phyloP scores from a whole-genome alignment of 2,329 filamentous ascomycete genomes.

The Xylaria sp. region DNA sequence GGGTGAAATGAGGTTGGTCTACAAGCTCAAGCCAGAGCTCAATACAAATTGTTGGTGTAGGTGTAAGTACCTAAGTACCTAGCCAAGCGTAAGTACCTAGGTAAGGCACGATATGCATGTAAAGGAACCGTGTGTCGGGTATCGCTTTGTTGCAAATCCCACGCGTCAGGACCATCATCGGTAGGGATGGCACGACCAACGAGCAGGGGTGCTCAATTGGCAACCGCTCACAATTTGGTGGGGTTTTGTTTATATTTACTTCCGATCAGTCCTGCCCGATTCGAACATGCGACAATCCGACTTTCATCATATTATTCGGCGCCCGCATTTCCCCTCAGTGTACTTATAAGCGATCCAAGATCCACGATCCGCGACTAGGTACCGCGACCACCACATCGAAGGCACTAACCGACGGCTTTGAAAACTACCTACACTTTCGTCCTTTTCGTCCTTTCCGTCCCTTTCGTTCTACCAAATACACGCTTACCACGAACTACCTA shows the following conservation, averaged over 20 bases:
- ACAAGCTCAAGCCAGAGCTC: background rate
- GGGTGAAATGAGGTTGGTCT: conserved; percentile 1
- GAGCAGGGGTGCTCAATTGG: conserved; percentile 15
- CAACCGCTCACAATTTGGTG: conserved; percentile 18
- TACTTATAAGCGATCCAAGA: conserved; percentile 2
- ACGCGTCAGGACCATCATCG: background rate
- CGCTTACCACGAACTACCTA: too few species aligned
- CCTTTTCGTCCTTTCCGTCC: too few species aligned
- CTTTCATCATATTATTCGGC: background rate
- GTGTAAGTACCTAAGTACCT: too few species aligned
- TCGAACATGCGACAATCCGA: background rate
- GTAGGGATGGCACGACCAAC: background rate
- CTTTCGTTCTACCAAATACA: too few species aligned
- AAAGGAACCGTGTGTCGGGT: background rate
- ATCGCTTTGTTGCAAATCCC: conserved; percentile 10
- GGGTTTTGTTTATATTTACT: conserved; percentile 38
- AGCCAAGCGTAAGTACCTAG: background rate
- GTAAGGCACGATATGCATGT: background rate
- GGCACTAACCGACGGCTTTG: too few species aligned
- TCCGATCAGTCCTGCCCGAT: too few species aligned
- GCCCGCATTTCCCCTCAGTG: background rate
- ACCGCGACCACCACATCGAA: too few species aligned
- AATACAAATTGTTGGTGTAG: too few species aligned
- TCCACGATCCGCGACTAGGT: too few species aligned
- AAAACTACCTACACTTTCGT: too few species aligned